Base-by-base conservation (phyloP, 352 stramenopile species). In the Pythium aquatile region DNA sequence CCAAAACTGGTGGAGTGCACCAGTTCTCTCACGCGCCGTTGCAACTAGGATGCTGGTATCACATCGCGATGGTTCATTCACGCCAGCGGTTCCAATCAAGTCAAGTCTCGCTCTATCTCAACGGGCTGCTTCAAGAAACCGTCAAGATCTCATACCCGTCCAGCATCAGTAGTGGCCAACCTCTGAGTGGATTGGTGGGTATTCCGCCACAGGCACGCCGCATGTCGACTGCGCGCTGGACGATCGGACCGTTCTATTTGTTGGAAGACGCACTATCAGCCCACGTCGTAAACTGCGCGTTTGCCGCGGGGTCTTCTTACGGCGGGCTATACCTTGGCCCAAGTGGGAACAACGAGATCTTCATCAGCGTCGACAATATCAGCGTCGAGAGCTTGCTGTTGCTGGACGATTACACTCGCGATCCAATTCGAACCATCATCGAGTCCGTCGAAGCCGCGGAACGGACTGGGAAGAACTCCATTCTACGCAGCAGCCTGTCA, bases 61-160 rank as follows among this genome's bases (percentile, higher is more conserved):
- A 90, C 51, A 73, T 70, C 0, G 70, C 76, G 1, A 70, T 92
- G 37, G 77, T 83, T 24, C 83, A 92, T 59, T 68, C 79, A 14
- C 77, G 70, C 26, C 83, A 92, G 46, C 76, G 83, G 13, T 92
- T 92, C 53, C 83, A 92, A 55, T 81, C 82, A 11, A 90, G 79
- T 30, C 79, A 81, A 30, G 76, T 76, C 29, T 81, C 73, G 14
- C 79, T 81, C 7, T 90, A 87, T 40, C 53, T 92, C 8, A 80
- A 92, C 30, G 83, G 83, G 1, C 54, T 89, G 54, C 48, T 88
- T 14, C 78, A 88, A 58, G 83, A 92, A 48, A 84, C 70, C 5
- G 70, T 76, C n/a, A 92, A 90, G 46, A 81, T 89, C 8, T 87
- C 81, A 8, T 90, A 84, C 37, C 83, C 83, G 1, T 83, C 80